These are phyloP conservation scores for Apiospora phragmitis DNA, from an alignment of 2,329 filamentous ascomycete genomes.

Conservation along the genomic window DNA sequence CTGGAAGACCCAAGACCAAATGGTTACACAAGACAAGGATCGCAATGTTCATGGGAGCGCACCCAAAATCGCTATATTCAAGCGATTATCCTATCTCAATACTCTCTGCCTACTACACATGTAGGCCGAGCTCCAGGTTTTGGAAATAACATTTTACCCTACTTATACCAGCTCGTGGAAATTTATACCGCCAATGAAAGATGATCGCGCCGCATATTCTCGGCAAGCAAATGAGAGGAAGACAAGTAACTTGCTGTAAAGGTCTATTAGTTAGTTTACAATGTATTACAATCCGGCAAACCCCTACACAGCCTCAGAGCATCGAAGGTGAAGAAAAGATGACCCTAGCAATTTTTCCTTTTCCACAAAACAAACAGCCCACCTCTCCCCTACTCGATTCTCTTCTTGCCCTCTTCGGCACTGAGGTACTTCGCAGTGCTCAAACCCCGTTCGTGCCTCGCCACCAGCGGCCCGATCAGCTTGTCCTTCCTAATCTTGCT, in stretches of 20 bases:
- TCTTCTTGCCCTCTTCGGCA: slow-evolving; percentile 97
- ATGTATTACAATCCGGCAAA: background rate
- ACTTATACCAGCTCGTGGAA: background rate
- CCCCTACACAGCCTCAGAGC: background rate
- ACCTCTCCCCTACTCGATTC: slow-evolving; percentile 68
- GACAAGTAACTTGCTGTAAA: background rate
- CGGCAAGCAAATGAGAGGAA: background rate
- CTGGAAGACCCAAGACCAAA: background rate
- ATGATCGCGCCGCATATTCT: background rate
- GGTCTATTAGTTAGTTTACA: background rate
- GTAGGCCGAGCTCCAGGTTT: background rate
- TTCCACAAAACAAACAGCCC: background rate
- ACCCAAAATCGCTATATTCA: background rate
- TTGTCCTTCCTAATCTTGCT: slow-evolving; percentile 79
- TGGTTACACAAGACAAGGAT: background rate
- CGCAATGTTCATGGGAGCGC: background rate
- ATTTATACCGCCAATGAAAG: background rate
- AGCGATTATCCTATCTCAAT: background rate
- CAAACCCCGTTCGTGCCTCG: slow-evolving; percentile 75
- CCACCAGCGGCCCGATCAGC: slow-evolving; percentile 74
- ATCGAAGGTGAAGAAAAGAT: background rate
- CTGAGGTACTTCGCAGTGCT: slow-evolving; percentile 81
- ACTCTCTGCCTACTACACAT: background rate
- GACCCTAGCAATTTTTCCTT: background rate
- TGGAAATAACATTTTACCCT: background rate